These are phyloP conservation scores for Mytilinidion resinicola DNA, from an alignment of 495 filamentous ascomycete genomes.

Conservation along the genomic window DNA sequence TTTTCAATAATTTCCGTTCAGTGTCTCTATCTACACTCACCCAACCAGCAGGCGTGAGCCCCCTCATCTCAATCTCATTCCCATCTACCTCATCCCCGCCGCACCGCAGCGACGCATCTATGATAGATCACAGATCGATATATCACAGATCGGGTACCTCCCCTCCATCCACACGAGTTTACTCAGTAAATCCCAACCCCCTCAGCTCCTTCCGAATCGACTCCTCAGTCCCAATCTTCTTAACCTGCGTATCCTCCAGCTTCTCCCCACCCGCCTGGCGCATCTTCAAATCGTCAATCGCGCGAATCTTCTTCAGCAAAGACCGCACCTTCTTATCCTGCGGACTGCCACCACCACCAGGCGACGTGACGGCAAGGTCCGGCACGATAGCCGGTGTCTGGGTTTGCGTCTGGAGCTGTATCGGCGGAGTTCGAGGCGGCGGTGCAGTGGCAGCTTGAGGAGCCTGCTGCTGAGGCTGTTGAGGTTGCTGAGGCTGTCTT, in stretches of 20 bases:
- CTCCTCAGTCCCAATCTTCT: constrained; percentile 91
- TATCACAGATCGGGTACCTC: too few species aligned
- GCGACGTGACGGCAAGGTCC: constrained; percentile 44
- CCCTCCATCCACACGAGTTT: background rate
- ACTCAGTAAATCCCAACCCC: constrained; percentile 40
- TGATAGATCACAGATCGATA: too few species aligned
- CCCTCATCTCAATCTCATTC: too few species aligned
- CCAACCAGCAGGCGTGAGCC: too few species aligned
- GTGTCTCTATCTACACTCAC: too few species aligned
- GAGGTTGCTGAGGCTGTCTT: background rate
- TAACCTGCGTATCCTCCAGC: constrained; percentile 94
- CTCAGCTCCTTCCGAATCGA: constrained; percentile 75
- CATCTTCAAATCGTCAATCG: constrained; percentile 98
- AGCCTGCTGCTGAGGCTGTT: background rate
- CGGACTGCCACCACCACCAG: constrained; percentile 40
- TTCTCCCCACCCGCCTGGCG: constrained; percentile 88
- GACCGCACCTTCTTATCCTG: constrained; percentile 86
- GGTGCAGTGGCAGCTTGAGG: constrained; percentile 17
- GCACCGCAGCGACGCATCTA: too few species aligned
- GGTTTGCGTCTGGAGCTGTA: constrained; percentile 12
- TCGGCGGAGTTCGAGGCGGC: constrained; percentile 18
- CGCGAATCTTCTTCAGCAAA: constrained; percentile 91
- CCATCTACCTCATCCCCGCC: too few species aligned
- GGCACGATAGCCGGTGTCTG: constrained; percentile 42
- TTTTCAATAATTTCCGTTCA: too few species aligned